These are phyloP conservation scores for Microthlaspi erraticum DNA, from an alignment of 345 rosid genomes.

Conservation along the genomic window DNA sequence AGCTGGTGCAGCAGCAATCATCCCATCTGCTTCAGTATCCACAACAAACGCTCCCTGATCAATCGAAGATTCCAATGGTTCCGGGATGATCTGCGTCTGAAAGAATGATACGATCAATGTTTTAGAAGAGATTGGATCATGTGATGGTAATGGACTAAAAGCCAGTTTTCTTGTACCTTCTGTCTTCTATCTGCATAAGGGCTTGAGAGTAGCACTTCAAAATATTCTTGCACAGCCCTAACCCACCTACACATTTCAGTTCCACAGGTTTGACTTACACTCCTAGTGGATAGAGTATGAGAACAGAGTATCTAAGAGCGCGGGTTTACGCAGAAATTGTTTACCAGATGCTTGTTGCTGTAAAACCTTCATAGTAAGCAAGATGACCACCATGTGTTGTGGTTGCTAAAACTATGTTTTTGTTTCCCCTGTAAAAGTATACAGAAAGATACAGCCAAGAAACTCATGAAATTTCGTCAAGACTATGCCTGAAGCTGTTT, in stretches of 20 bases:
- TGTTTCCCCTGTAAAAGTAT: constrained; percentile 58
- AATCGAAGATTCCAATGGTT: constrained; percentile 52
- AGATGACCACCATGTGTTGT: constrained; percentile 87
- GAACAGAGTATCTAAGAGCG: neutral
- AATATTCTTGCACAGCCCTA: constrained; percentile 73
- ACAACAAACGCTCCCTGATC: constrained; percentile 70
- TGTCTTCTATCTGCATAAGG: constrained; percentile 46
- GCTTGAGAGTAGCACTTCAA: constrained; percentile 64
- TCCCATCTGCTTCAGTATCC: constrained; percentile 60
- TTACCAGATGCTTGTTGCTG: constrained; percentile 76
- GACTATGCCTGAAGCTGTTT: neutral
- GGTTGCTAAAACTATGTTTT: constrained; percentile 74
- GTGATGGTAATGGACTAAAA: constrained; percentile 3
- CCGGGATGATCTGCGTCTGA: constrained; percentile 34
- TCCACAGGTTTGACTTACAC: neutral
- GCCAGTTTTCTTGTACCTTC: constrained; percentile 26
- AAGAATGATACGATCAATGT: constrained; percentile 11
- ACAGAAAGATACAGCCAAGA: constrained; percentile 20
- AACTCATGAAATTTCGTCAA: neutral
- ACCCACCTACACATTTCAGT: constrained; percentile 72
- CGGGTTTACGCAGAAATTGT: neutral
- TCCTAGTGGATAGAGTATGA: neutral
- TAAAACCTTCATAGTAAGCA: constrained; percentile 84
- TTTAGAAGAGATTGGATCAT: constrained; percentile 4
- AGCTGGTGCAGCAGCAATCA: constrained; percentile 71